Evolutionary conservation across 768 basidiomycete species (phyloP).

Genomic region (Paxillus rubicundulus): DNA sequence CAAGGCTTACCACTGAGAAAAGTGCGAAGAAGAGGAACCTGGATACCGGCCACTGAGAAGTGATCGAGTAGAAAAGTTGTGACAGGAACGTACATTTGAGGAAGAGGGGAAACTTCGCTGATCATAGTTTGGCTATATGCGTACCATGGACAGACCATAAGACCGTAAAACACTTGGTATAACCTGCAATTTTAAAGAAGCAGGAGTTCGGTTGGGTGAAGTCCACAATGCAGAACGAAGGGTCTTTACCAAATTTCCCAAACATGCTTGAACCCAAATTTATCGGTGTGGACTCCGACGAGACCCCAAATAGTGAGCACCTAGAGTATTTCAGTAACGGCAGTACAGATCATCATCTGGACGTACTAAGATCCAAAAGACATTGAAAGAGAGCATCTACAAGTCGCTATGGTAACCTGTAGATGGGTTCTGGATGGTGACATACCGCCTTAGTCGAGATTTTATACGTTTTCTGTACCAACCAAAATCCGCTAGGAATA

Average conservation of each 20-base stretch:
- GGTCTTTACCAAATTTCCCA: slow-evolving; percentile 70
- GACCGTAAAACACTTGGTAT: slow-evolving; percentile 68
- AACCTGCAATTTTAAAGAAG: slow-evolving; percentile 39
- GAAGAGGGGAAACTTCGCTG: slow-evolving; percentile 68
- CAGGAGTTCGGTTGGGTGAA: not conserved
- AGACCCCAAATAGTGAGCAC: slow-evolving; percentile 72
- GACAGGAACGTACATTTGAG: slow-evolving; percentile 54
- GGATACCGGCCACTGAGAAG: not conserved
- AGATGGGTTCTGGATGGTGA: not conserved
- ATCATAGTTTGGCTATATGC: slow-evolving; percentile 85
- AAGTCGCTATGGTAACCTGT: not conserved
- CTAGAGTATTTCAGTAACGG: slow-evolving; percentile 29
- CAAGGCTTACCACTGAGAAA: slow-evolving; percentile 55
- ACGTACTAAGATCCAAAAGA: slow-evolving; percentile 66
- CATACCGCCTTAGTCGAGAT: slow-evolving; percentile 59
- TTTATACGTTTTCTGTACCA: slow-evolving; percentile 61
- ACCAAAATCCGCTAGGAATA: slow-evolving; percentile 54
- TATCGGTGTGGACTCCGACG: slow-evolving; percentile 69
- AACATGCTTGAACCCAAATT: slow-evolving; percentile 78
- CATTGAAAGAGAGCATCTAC: slow-evolving; percentile 72
- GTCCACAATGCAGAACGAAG: not conserved
- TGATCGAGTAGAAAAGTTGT: not conserved
- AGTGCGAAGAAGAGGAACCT: slow-evolving; percentile 76
- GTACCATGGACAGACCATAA: slow-evolving; percentile 79
- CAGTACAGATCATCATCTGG: not conserved